A percentile compares a stretch with the other conserved stretches of the same genome.
Conservation (phyloP, 495 filamentous ascomycete genomes). For the Tuber brumale region DNA sequence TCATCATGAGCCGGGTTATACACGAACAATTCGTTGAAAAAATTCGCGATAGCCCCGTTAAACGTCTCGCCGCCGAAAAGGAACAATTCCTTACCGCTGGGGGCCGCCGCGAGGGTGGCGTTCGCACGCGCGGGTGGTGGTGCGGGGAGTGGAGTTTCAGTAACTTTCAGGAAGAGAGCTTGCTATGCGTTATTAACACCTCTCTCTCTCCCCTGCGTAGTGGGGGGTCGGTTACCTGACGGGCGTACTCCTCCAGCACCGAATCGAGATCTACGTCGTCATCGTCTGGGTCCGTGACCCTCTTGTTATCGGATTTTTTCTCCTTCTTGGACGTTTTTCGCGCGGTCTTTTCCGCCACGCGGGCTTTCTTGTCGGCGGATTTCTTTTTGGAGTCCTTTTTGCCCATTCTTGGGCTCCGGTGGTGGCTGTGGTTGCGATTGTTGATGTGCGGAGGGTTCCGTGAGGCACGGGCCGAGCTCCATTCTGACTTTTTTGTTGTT, state of each 20-base stretch:
- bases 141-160: constrained; percentile 61
- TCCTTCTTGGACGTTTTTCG: constrained; percentile 37
- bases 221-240: constrained; percentile 37
- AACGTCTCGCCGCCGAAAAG: constrained; percentile 77
- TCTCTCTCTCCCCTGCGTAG: constrained; percentile 29
- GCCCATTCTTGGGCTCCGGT: constrained; percentile 17
- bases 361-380: constrained; percentile 32
- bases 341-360: constrained; percentile 39
- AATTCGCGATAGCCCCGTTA: constrained; percentile 58
- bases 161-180: constrained; percentile 87
- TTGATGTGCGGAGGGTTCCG: neutral
- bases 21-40: constrained; percentile 71
- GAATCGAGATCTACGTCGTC: constrained; percentile 84
- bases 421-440: neutral
- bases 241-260: constrained; percentile 85
- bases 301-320: constrained; percentile 37
- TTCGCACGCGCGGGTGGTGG: constrained; percentile 75
- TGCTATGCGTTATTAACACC: constrained; percentile 64
- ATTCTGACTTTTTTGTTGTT: neutral
- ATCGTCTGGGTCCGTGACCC: constrained; percentile 44
- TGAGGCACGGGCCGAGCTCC: constrained; percentile 7
- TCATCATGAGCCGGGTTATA: constrained; percentile 80
- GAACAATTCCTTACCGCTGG: constrained; percentile 83
- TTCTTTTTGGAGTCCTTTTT: constrained; percentile 42
- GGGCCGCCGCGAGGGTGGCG: constrained; percentile 72